Evolutionary conservation across 2,329 filamentous ascomycete species (phyloP), one percentile per base, ranked within the genome.

Genomic region (Celoporthe dispersa): DNA sequence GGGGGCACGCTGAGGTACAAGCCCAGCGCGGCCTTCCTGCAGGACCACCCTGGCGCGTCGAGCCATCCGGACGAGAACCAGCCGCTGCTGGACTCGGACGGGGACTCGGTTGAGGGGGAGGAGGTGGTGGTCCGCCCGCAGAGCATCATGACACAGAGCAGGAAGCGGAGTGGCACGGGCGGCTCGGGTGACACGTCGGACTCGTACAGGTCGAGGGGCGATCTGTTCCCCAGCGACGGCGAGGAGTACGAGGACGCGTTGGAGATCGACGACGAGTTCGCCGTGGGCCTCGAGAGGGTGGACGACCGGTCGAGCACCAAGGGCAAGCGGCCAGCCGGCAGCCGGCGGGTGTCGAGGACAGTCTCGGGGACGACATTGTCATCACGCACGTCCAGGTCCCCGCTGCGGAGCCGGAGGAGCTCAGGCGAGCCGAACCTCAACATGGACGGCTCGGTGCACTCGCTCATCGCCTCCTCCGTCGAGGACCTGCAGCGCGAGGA

Each of bases 221-320:
- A 98, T 80, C 83, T 98, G 16, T 96, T 98, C 74, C 94, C 94
- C 0, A 97, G 94, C 75, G 94, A 97, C 72, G 88, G 87, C 62
- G 89, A 91, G 76, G 94, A 94, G 67, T 94, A 97, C 73, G 94
- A 97, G 78, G 95, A 98, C 80, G 95, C 95, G 0, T 89, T 97
- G n/a, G 93, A 94, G 16, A 82, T 98, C 25, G 93, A 95, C 75
- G 95, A 98, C 77, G 94, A 98, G 77, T 97, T 98, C 75, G 93
- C 94, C 2, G 90, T 97, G 78, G 89, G 90, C 3, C 84, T 98
- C 72, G 91, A 94, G 71, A 88, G 92, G 66, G 89, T 91, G 73
- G 87, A 86, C n/a, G 94, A 96, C 76, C 86, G 87, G 61, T 91
- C 90, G 74, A 94, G 91, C 75, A 88, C 86, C 74, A 90, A 89